Percentiles rank a stretch among this genome's conserved stretches.
phyloP scores from a whole-genome alignment of 2,329 filamentous ascomycete genomes.

The Paecilomyces niveus region DNA sequence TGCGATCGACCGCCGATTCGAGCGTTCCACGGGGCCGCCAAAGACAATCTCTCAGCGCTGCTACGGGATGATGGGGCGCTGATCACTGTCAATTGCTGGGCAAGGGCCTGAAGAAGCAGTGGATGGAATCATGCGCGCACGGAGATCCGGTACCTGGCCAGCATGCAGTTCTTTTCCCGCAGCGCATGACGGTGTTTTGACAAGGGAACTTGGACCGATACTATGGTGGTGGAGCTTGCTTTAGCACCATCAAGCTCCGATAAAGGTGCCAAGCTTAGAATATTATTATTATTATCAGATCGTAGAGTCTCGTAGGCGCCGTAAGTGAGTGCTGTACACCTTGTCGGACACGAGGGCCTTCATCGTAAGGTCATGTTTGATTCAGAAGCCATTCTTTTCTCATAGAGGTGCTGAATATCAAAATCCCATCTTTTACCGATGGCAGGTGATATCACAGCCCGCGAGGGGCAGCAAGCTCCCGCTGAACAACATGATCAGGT shows the following conservation, averaged over 20 bases:
- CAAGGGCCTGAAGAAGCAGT: background rate
- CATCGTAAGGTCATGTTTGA: background rate
- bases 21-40: background rate
- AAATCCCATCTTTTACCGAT: background rate
- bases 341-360: background rate
- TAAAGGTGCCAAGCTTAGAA: background rate
- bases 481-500: background rate
- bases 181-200: background rate
- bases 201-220: background rate
- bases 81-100: background rate
- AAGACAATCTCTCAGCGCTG: background rate
- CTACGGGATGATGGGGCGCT: background rate
- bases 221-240: background rate
- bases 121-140: background rate
- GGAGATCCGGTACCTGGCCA: background rate
- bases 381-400: background rate
- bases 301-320: background rate
- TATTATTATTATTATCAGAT: background rate
- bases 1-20: background rate
- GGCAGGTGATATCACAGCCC: background rate
- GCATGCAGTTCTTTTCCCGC: background rate
- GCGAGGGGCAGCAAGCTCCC: constrained; percentile 8
- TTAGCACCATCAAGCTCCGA: background rate
- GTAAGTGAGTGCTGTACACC: background rate
- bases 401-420: background rate